A percentile compares a stretch with the other conserved stretches of the same genome.
phyloP scores from a whole-genome alignment of 495 filamentous ascomycete species.

The Sporormia fimetaria region DNA sequence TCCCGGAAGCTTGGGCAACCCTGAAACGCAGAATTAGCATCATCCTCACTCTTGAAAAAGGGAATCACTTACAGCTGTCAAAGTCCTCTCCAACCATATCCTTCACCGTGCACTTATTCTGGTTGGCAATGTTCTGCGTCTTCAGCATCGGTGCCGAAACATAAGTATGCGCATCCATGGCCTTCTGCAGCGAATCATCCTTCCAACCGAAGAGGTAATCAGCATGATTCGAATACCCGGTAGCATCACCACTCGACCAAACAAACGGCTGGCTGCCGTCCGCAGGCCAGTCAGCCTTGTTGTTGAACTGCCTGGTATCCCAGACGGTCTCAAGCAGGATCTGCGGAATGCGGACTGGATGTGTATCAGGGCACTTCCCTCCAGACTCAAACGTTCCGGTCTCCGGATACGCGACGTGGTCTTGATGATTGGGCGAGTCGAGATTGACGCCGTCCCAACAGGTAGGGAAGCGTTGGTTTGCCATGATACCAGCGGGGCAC shows the following conservation, averaged over 20 bases:
- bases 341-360: constrained; percentile 24
- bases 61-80: constrained; percentile 11
- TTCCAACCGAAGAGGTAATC: constrained; percentile 41
- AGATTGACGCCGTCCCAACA: constrained; percentile 28
- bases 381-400: constrained; percentile 22
- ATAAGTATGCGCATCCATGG: constrained; percentile 27
- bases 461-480: constrained; percentile 24
- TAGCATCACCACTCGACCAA: constrained; percentile 23
- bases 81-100: constrained; percentile 14
- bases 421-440: constrained; percentile 21
- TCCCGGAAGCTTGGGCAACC: constrained; percentile 4
- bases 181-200: constrained; percentile 36
- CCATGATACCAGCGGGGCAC: constrained; percentile 26
- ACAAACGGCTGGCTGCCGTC: constrained; percentile 27
- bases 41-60: not conserved
- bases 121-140: constrained; percentile 18
- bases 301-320: constrained; percentile 23
- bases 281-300: constrained; percentile 21
- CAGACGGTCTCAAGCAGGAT: constrained; percentile 24
- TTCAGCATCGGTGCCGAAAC: constrained; percentile 9
- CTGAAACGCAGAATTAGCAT: not conserved
- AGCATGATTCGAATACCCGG: constrained; percentile 35
- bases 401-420: constrained; percentile 19
- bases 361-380: constrained; percentile 19
- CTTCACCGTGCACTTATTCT: constrained; percentile 15